Conservation (phyloP, 2,329 filamentous ascomycete species). For the Blastomyces silverae region DNA sequence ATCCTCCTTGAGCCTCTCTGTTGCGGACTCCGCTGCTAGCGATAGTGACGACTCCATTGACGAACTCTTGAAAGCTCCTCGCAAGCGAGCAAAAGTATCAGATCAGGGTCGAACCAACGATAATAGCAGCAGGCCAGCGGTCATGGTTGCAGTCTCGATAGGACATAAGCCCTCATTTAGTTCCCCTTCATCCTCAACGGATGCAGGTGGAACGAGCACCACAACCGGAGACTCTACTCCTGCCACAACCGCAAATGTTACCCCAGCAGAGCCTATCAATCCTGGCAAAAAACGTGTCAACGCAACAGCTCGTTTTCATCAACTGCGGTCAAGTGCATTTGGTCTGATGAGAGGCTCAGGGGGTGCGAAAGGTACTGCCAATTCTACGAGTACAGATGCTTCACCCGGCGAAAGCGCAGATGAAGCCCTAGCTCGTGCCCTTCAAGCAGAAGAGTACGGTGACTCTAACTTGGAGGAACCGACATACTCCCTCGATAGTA, state of each 20-base stretch:
- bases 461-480: conserved; percentile 33
- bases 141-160: conserved; percentile 31
- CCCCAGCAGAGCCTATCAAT: conserved; percentile 42
- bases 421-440: conserved; percentile 49
- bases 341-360: conserved; percentile 35
- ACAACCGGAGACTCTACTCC: conserved; percentile 55
- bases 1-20: conserved; percentile 8
- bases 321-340: conserved; percentile 47
- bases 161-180: conserved; percentile 25
- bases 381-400: conserved; percentile 40
- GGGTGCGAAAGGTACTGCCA: conserved; percentile 42
- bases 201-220: conserved; percentile 36
- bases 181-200: conserved; percentile 37
- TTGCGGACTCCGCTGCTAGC: conserved; percentile 2
- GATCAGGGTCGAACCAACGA: neutral
- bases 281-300: conserved; percentile 31
- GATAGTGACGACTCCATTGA: conserved; percentile 4
- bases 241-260: conserved; percentile 53
- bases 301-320: conserved; percentile 42
- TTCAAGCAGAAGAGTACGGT: conserved; percentile 53
- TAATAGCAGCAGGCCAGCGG: conserved; percentile 2
- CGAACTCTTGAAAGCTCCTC: conserved; percentile 4
- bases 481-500: conserved; percentile 24
- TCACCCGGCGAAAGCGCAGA: conserved; percentile 36
- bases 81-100: neutral